phyloP scores from a whole-genome alignment of 805 yeast genomes.

The Jamesozyma hellenica region DNA sequence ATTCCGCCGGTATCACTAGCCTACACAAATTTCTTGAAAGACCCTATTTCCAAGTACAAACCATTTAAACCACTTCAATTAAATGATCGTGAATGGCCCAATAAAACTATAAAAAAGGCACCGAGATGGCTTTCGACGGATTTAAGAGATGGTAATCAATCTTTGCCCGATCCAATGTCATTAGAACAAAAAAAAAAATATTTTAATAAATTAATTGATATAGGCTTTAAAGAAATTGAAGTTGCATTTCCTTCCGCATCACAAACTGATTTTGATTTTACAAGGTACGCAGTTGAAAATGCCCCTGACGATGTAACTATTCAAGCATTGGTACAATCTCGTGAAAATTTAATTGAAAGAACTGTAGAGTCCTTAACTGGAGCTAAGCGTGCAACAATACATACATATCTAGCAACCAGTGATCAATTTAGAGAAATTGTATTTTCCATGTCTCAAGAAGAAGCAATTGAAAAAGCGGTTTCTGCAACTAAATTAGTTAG shows the following conservation, averaged over 20 bases:
- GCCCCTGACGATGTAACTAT: slow-evolving; percentile 70
- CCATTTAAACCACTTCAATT: slow-evolving; percentile 45
- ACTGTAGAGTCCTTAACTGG: slow-evolving; percentile 66
- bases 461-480: slow-evolving; percentile 51
- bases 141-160: slow-evolving; percentile 74
- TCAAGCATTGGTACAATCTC: slow-evolving; percentile 68
- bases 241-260: slow-evolving; percentile 77
- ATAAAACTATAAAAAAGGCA: slow-evolving; percentile 43
- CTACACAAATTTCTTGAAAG: slow-evolving; percentile 48
- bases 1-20: slow-evolving; percentile 27
- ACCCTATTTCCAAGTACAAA: slow-evolving; percentile 55
- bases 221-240: slow-evolving; percentile 77
- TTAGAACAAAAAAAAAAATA: slow-evolving; percentile 61
- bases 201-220: slow-evolving; percentile 56
- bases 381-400: slow-evolving; percentile 66
- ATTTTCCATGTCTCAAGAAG: slow-evolving; percentile 47
- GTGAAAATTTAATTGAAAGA: slow-evolving; percentile 60
- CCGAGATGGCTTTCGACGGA: slow-evolving; percentile 82
- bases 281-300: slow-evolving; percentile 59
- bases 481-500: slow-evolving; percentile 53
- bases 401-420: slow-evolving; percentile 66
- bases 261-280: slow-evolving; percentile 71
- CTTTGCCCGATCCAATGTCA: slow-evolving; percentile 81
- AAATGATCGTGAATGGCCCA: slow-evolving; percentile 64
- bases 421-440: slow-evolving; percentile 66